A percentile compares a stretch with the other conserved stretches of the same genome.
phyloP scores from a whole-genome alignment of 495 filamentous ascomycete species.

The Aspergillus sclerotioniger region DNA sequence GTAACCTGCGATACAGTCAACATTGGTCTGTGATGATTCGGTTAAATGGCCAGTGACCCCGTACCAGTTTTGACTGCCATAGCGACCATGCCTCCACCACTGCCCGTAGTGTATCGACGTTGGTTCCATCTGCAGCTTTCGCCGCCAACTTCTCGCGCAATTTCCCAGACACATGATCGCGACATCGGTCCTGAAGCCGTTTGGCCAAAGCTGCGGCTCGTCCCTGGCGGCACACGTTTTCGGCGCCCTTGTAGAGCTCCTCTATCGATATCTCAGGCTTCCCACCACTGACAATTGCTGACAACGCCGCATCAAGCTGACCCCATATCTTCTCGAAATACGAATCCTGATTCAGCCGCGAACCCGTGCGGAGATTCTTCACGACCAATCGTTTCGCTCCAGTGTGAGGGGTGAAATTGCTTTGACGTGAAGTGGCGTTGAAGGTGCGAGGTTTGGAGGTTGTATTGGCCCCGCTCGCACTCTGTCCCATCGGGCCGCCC shows the following conservation, averaged over 20 bases:
- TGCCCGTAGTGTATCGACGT: conserved; percentile 60
- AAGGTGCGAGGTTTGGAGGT: conserved; percentile 26
- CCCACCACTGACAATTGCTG: conserved; percentile 64
- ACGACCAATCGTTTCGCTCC: conserved; percentile 82
- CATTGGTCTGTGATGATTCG: background rate
- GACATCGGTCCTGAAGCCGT: conserved; percentile 60
- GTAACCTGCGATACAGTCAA: conserved; percentile 49
- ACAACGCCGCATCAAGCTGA: conserved; percentile 70
- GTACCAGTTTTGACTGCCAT: conserved; percentile 77
- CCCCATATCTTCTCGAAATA: conserved; percentile 72
- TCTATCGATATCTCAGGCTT: conserved; percentile 70
- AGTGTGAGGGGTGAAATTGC: conserved; percentile 42
- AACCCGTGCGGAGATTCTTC: conserved; percentile 72
- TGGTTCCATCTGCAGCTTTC: conserved; percentile 47
- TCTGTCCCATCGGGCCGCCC: conserved; percentile 28
- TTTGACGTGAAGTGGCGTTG: conserved; percentile 29
- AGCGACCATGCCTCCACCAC: conserved; percentile 69
- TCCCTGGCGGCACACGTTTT: conserved; percentile 81
- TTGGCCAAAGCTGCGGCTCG: conserved; percentile 63
- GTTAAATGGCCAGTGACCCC: conserved; percentile 11
- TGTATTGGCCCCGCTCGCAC: conserved; percentile 20
- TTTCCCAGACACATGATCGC: conserved; percentile 55
- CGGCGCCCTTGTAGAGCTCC: conserved; percentile 82
- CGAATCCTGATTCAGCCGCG: conserved; percentile 56
- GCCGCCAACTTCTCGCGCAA: conserved; percentile 53